Percentiles rank a stretch among this genome's conserved stretches.
Conservation (phyloP, 805 yeast genomes). For the Saturnispora quitensis region DNA sequence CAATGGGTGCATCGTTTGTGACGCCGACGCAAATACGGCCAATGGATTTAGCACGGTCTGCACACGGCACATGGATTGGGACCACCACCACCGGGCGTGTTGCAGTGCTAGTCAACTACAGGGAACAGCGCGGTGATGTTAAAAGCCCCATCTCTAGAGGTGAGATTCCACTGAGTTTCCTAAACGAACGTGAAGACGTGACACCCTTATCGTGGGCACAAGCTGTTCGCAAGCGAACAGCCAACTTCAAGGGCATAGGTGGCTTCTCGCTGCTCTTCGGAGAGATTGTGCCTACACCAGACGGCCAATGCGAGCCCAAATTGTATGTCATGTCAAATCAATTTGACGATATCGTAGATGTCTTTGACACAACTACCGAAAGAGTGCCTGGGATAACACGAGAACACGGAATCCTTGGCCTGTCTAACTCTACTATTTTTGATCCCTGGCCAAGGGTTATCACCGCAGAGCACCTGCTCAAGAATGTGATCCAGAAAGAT, state of each 20-base stretch:
- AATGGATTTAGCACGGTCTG: slow-evolving; percentile 58
- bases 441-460: slow-evolving; percentile 71
- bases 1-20: slow-evolving; percentile 43
- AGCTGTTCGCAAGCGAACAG: slow-evolving; percentile 21
- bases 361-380: slow-evolving; percentile 9
- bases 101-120: slow-evolving; percentile 68
- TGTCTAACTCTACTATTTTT: slow-evolving; percentile 59
- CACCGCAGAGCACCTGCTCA: slow-evolving; percentile 55
- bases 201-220: slow-evolving; percentile 39
- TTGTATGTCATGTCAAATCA: slow-evolving; percentile 43
- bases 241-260: slow-evolving; percentile 36
- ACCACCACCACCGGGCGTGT: slow-evolving; percentile 44
- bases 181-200: slow-evolving; percentile 21
- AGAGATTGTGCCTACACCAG: slow-evolving; percentile 19
- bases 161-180: slow-evolving; percentile 31
- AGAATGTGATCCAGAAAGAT: slow-evolving; percentile 27
- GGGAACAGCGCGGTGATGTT: slow-evolving; percentile 35
- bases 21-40: slow-evolving; percentile 47
- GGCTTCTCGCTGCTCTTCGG: slow-evolving; percentile 61
- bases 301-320: slow-evolving; percentile 23
- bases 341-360: slow-evolving; percentile 23
- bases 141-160: slow-evolving; percentile 35
- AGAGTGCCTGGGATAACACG: slow-evolving; percentile 1
- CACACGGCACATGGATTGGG: slow-evolving; percentile 92
- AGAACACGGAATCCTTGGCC: slow-evolving; percentile 37